phyloP scores from a whole-genome alignment of 345 rosid genomes.

The Eucalyptus dawsonii region DNA sequence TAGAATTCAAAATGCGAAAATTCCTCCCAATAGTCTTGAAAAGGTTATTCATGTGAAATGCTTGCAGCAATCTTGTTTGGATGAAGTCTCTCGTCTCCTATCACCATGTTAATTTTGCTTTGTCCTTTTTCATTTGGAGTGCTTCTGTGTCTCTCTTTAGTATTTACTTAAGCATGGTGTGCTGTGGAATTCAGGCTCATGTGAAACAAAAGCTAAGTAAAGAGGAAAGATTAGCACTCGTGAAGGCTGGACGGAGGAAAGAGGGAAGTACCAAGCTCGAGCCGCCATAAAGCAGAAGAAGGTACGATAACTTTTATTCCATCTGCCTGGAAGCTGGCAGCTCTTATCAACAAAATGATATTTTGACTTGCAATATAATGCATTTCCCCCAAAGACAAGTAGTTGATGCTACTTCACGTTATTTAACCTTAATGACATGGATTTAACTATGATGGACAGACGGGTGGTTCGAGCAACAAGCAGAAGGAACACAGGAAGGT shows the following conservation, averaged over 20 bases:
- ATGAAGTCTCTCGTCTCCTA: neutral
- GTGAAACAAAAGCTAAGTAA: constrained; percentile 62
- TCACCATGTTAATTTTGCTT: neutral
- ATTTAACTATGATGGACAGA: constrained; percentile 17
- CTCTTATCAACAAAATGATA: neutral
- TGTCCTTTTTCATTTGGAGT: neutral
- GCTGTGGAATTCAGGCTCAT: constrained; percentile 45
- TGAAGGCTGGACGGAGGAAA: constrained; percentile 88
- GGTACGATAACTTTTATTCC: constrained; percentile 15
- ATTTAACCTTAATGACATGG: neutral
- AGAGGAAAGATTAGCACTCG: constrained; percentile 67
- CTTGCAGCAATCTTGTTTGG: neutral
- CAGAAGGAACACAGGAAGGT: constrained; percentile 84
- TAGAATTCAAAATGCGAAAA: neutral
- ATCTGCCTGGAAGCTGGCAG: neutral
- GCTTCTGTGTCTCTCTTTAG: neutral
- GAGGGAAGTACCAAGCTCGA: constrained; percentile 58
- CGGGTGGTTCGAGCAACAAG: constrained; percentile 69
- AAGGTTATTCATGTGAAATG: neutral
- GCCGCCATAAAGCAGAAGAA: constrained; percentile 76
- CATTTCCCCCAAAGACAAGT: neutral
- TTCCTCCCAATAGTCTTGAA: neutral
- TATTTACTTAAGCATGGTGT: constrained; percentile 9
- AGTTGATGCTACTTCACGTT: neutral
- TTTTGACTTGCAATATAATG: neutral